Evolutionary conservation across 495 filamentous ascomycete species (phyloP).

Genomic region (Aspergillus heteromorphus): DNA sequence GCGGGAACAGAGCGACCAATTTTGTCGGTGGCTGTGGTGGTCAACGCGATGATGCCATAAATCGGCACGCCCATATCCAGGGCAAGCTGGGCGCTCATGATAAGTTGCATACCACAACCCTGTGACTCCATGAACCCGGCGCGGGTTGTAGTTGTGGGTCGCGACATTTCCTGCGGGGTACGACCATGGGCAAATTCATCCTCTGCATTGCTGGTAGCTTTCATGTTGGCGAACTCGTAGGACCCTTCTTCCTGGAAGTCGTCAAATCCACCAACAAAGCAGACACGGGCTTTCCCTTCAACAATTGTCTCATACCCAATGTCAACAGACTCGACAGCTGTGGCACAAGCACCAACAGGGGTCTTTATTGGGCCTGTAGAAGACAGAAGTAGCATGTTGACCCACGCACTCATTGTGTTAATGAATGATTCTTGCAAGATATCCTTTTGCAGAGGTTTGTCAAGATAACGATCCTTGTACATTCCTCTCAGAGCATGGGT

Average conservation of each 20-base stretch:
- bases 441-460: slow-evolving; percentile 98
- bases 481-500: slow-evolving; percentile 87
- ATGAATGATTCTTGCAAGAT: slow-evolving; percentile 99
- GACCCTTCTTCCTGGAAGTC: slow-evolving; percentile 99
- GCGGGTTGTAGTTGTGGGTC: slow-evolving; percentile 91
- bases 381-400: slow-evolving; percentile 96
- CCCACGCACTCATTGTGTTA: slow-evolving; percentile 99
- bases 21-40: slow-evolving; percentile 98
- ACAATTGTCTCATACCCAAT: slow-evolving; percentile 97
- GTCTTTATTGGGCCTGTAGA: slow-evolving; percentile 99
- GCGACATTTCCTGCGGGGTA: slow-evolving; percentile 95
- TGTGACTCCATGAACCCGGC: slow-evolving; percentile 99
- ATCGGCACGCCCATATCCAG: slow-evolving; percentile 99
- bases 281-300: slow-evolving; percentile 93
- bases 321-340: slow-evolving; percentile 93
- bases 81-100: slow-evolving; percentile 94
- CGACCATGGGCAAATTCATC: slow-evolving; percentile 94
- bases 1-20: slow-evolving; percentile 96
- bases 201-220: slow-evolving; percentile 94
- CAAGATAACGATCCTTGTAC: slow-evolving; percentile 96
- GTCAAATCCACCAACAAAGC: slow-evolving; percentile 97
- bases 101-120: slow-evolving; percentile 95
- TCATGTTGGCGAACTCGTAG: slow-evolving; percentile 99
- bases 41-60: slow-evolving; percentile 88
- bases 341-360: slow-evolving; percentile 95